Base-by-base conservation (phyloP, 208 protist species). In the Leishmania mexicana region DNA sequence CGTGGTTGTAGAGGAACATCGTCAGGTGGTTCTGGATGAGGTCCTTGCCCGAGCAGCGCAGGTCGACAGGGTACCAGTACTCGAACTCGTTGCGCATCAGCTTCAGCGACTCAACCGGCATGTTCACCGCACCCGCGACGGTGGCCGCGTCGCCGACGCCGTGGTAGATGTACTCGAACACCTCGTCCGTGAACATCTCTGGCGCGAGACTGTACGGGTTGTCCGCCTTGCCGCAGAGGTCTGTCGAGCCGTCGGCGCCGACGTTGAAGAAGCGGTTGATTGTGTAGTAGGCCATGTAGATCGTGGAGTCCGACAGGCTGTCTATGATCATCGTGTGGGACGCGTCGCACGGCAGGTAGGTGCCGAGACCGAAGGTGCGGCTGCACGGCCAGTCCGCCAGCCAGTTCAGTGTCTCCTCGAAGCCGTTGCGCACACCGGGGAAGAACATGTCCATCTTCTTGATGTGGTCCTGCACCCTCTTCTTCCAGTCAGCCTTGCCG, bases 251-350 rank as follows among this genome's bases (percentile, higher is more conserved):
- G 77, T 97, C 87, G 62, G 78, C 80, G 24, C 76, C 76, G 24
- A 88, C 94, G 83, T 99, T 99, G n/a, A 99, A 92, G 47, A 99
- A 88, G 77, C 99, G 99, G 51, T 98, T 94, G 80, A 99, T 96
- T 21, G 99, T 99, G 95, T 99, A 99, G 92, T 99, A 99, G 7
- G 99, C 99, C 98, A 99, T 99, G 94, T 99, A 99, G 89, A 99
- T 99, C 42, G 99, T 99, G 28, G 99, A 99, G 91, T 99, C 99
- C 74, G 98, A 99, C 0, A 99, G 95, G 60, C 99, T 99, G 88
- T 99, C 99, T 84, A 99, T 99, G 21, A 99, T 87, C 89, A 98
- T 99, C 79, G 96, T 88, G 79, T 92, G 84, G 19, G 73, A 81
- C 47, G 89, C 87, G 79, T 97, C 94, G 95, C 98, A 99, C 67